Evolutionary conservation across 2,329 filamentous ascomycete genomes (phyloP).

Genomic region (Chaetomiaceae sp.): DNA sequence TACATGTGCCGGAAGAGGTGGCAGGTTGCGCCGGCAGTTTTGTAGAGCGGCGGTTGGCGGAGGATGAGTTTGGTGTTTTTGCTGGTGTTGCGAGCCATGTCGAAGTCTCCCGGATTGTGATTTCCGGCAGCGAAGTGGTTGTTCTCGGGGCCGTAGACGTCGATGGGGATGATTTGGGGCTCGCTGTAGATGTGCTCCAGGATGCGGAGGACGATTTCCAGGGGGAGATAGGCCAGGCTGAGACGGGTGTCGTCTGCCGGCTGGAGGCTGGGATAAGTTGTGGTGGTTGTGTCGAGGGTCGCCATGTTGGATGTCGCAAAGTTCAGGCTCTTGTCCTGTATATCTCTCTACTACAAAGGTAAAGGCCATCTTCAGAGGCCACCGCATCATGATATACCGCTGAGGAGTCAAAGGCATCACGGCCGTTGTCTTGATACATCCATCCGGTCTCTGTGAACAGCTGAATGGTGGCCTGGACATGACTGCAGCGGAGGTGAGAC

Average conservation of each 20-base stretch:
- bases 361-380: too few relatives aligned
- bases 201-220: neutral
- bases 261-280: neutral
- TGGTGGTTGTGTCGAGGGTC: neutral
- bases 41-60: neutral
- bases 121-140: too few relatives aligned
- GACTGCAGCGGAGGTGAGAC: too few relatives aligned
- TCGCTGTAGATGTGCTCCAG: neutral
- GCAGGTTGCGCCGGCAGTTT: neutral
- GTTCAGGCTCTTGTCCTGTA: too few relatives aligned
- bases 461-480: too few relatives aligned
- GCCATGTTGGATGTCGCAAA: neutral
- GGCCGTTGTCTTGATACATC: too few relatives aligned
- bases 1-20: conserved; percentile 3
- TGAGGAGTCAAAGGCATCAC: too few relatives aligned
- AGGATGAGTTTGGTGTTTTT: neutral
- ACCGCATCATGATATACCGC: too few relatives aligned
- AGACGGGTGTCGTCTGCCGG: neutral
- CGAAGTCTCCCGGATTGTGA: too few relatives aligned
- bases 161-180: neutral
- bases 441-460: too few relatives aligned
- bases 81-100: neutral
- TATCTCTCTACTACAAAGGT: too few relatives aligned
- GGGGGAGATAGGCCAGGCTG: neutral
- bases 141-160: neutral